A percentile compares a stretch with the other conserved stretches of the same genome.
Evolutionary conservation across 345 rosid species (phyloP).

Genomic region (Pelargonium nanum): DNA sequence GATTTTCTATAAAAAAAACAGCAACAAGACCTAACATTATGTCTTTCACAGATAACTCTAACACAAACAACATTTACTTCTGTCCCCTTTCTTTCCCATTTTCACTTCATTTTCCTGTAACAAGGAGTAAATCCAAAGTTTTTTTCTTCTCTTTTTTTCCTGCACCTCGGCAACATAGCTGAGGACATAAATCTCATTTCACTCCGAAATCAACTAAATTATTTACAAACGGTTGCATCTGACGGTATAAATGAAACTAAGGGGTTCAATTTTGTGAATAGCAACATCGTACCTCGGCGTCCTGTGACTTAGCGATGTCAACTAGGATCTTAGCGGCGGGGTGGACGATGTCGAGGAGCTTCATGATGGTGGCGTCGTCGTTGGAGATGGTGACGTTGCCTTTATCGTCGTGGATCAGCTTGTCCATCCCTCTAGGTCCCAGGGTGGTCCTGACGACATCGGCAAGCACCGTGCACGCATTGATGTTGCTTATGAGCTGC

Average conservation of each 20-base stretch:
- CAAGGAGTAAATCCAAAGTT: too few relatives aligned
- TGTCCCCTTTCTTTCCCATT: too few relatives aligned
- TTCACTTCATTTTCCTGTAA: too few relatives aligned
- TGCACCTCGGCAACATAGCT: background rate
- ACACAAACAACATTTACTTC: too few relatives aligned
- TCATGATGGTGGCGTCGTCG: slow-evolving; percentile 98
- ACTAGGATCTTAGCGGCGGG: slow-evolving; percentile 99
- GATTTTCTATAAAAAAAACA: background rate
- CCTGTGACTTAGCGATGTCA: slow-evolving; percentile 98
- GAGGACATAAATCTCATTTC: background rate
- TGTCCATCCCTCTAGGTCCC: slow-evolving; percentile 98
- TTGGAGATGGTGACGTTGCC: slow-evolving; percentile 90
- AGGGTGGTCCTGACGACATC: slow-evolving; percentile 87
- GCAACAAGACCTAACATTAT: too few relatives aligned
- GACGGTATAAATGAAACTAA: too few relatives aligned
- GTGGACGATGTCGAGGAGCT: slow-evolving; percentile 87
- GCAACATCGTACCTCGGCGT: slow-evolving; percentile 55
- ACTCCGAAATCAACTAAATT: background rate
- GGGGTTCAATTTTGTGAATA: background rate
- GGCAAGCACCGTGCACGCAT: slow-evolving; percentile 86
- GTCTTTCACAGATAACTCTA: background rate
- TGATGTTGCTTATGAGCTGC: slow-evolving; percentile 91
- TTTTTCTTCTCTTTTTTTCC: background rate
- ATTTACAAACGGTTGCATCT: too few relatives aligned
- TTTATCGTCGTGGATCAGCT: slow-evolving; percentile 92